Evolutionary conservation across 345 rosid genomes (phyloP).

Genomic region (Euphorbia lathyris): DNA sequence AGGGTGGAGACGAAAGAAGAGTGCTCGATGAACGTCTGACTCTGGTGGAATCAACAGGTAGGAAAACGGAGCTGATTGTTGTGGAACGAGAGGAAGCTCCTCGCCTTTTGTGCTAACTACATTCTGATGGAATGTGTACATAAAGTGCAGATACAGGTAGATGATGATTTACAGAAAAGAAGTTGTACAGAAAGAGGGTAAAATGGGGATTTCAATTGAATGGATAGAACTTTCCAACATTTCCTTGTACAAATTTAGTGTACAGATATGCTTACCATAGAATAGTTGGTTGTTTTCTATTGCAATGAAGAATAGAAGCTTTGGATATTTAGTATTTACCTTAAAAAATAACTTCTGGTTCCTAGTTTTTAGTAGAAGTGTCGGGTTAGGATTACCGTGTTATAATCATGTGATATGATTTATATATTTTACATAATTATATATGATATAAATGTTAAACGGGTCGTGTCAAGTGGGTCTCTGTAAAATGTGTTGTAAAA

Average conservation of each 20-base stretch:
- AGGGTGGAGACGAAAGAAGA: constrained; percentile 3
- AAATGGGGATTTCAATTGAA: constrained; percentile 15
- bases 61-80: constrained; percentile 25
- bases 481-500: too few species aligned
- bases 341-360: too few species aligned
- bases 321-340: background rate
- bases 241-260: constrained; percentile 21
- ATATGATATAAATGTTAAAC: too few species aligned
- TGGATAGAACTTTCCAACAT: constrained; percentile 11
- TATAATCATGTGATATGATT: too few species aligned
- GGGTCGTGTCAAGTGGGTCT: too few species aligned
- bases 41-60: background rate
- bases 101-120: background rate
- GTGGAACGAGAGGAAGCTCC: constrained; percentile 31
- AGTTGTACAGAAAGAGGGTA: constrained; percentile 20
- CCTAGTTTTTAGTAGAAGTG: too few species aligned
- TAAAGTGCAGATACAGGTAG: constrained; percentile 14
- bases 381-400: too few species aligned
- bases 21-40: constrained; percentile 2
- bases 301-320: background rate
- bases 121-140: constrained; percentile 21
- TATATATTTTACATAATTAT: too few species aligned
- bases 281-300: background rate
- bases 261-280: constrained; percentile 14
- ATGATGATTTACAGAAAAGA: constrained; percentile 10